Base-by-base conservation (phyloP, 176 grass and related monocot genomes). In the Oryza glaberrima region DNA sequence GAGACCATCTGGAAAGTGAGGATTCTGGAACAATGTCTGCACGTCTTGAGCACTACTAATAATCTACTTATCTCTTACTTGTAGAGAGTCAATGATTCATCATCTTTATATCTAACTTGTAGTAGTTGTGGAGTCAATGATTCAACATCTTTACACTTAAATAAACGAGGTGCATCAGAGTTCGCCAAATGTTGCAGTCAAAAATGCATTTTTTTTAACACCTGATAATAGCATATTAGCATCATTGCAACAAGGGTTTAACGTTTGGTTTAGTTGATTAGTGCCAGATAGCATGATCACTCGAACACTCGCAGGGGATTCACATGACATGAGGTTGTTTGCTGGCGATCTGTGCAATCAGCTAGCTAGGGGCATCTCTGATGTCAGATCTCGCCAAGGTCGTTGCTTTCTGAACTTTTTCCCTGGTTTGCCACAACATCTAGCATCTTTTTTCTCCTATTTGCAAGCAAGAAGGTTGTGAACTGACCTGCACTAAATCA, bases 1-100 rank as follows among this genome's bases (percentile, higher is more conserved):
- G 63, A 68, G 11, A 69, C 25, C 76, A 73, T 19, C 69, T 61
- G 87, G 69, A 84, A 75, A 88, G 60, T 11, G 1, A 32, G 32
- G 16, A 20, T 40, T 65, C 13, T 77, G 11, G 41, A 63, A 65
- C 58, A 26, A 26, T 38, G 5, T 69, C 38, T 35, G 43, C 28
- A 34, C 17, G 17, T 45, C 65, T 8, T 80, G 65, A 48, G n/a
- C 58, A 63, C 58, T 63, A 63, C 7, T 63, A 58, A 58, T 20
- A 56, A 60, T 60, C 17, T 22, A 5, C 2, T 61, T 22, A 5
- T 54, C 56, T 9, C 56, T 60, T 56, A 56, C 51, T 56, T 19
- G 51, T 56, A 19, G 51, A 17, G 15, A 56, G 51, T 56, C 54
- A 58, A 58, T 58, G 54, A 58, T 20, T 58, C 54, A 20, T 58